Conservation (phyloP, 2,329 filamentous ascomycete species). For the Colletotrichum sp. region DNA sequence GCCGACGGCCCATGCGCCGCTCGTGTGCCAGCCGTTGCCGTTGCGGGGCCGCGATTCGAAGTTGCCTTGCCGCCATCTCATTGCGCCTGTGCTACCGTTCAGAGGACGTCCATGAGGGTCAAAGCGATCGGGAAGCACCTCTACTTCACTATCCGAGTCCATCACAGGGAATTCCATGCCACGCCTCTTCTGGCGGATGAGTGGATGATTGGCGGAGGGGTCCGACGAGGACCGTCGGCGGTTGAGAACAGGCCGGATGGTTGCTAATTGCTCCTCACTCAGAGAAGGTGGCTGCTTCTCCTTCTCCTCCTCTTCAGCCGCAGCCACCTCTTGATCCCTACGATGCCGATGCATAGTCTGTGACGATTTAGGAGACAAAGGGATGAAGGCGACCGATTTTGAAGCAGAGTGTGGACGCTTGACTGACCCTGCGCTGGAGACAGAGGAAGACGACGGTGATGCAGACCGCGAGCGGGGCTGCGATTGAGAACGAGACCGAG, state of each 20-base stretch:
- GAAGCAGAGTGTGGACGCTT: conserved; percentile 21
- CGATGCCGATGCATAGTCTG: conserved; percentile 48
- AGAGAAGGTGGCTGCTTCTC: conserved; percentile 11
- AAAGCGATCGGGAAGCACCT: conserved; percentile 53
- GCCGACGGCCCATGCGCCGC: conserved; percentile 48
- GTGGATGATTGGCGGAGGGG: conserved; percentile 31
- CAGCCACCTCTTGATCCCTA: conserved; percentile 34
- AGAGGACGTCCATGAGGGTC: conserved; percentile 48
- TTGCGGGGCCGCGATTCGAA: conserved; percentile 42
- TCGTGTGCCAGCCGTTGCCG: conserved; percentile 39
- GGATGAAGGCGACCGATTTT: conserved; percentile 52
- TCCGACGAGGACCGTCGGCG: conserved; percentile 36
- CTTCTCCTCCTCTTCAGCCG: conserved; percentile 19
- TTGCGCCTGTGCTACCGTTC: conserved; percentile 23
- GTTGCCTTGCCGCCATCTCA: conserved; percentile 41
- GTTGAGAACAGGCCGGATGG: conserved; percentile 16
- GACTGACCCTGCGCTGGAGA: neutral
- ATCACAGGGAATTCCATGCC: conserved; percentile 18
- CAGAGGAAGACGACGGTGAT: conserved; percentile 9
- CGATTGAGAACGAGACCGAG: neutral
- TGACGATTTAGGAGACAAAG: conserved; percentile 54
- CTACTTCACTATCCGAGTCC: conserved; percentile 41
- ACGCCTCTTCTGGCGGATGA: conserved; percentile 23
- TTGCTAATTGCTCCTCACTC: conserved; percentile 19
- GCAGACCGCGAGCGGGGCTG: conserved; percentile 2